Base-by-base conservation (phyloP, 768 basidiomycete genomes). In the Filobasidium floriforme region DNA sequence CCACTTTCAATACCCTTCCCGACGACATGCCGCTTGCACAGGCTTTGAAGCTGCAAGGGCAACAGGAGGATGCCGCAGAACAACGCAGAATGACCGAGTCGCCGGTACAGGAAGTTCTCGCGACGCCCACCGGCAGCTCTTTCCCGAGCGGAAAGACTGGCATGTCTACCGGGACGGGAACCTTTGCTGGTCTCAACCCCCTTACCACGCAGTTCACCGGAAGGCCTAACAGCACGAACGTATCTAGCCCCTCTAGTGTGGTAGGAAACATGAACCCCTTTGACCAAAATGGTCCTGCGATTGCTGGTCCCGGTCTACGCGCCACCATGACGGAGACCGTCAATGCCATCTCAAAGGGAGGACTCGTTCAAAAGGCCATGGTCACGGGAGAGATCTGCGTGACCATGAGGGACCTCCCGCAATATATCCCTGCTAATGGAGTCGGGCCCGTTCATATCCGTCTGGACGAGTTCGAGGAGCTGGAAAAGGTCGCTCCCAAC, bases 401-500 rank as follows among this genome's bases (percentile, higher is more conserved):
- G 12, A 69, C 72, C 11, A 62, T 74, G 28, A 62, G 60, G 11
- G 67, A 62, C 40, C 12, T 65, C 44, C 18, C 18, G n/a, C 22
- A 22, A 32, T 22, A 44, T 32, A 52, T 37, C 41, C 18, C 62
- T 12, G 52, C 44, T 7, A 46, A 62, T 46, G 55, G 40, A 57
- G 37, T 55, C 18, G 72, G 69, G 12, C 75, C 76, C 1, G 69
- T 80, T 65, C 73, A 74, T 62, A 72, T 81, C 60, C 73, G 76
- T 14, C 62, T 82, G 41, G 73, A 72, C 5, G 62, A 70, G 10
- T 79, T 79, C 60, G 79, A 80, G 61, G 66, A 66, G 19, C 68
- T 80, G n/a, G 80, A 81, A 46, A 82, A 81, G 68, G 76, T 78
- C n/a, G 80, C 79, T 7, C 80, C 80, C 1, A 82, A 82, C 67